A percentile compares a stretch with the other conserved stretches of the same genome.
These are phyloP conservation scores for Cyberlindnera misumaiensis DNA, from an alignment of 805 yeast genomes.

Conservation along the genomic window DNA sequence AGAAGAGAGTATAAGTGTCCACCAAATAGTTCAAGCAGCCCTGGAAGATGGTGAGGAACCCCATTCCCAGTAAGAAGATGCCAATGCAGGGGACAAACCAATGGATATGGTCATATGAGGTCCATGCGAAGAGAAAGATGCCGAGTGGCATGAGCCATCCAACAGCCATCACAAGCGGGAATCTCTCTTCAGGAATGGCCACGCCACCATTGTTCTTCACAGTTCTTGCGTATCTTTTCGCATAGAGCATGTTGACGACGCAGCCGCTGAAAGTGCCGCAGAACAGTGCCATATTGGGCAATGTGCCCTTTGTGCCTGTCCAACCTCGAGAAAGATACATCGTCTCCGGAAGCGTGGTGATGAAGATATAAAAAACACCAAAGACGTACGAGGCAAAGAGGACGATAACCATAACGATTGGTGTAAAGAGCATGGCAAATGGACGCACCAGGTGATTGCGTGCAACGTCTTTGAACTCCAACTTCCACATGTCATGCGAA, in stretches of 20 bases:
- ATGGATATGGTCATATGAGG: slow-evolving; percentile 36
- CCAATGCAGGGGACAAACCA: slow-evolving; percentile 58
- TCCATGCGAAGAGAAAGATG: slow-evolving; percentile 59
- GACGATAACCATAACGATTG: slow-evolving; percentile 35
- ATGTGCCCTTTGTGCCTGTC: slow-evolving; percentile 26
- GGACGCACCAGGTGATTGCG: slow-evolving; percentile 14
- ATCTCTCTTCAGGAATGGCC: slow-evolving; percentile 54
- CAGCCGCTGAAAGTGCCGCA: slow-evolving; percentile 32
- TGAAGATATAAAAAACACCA: slow-evolving; percentile 38
- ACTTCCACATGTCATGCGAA: slow-evolving; percentile 14
- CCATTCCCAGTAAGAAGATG: slow-evolving; percentile 43
- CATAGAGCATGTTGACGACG: slow-evolving; percentile 26
- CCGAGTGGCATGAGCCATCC: slow-evolving; percentile 44
- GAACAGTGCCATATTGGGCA: slow-evolving; percentile 32
- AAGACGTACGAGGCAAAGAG: slow-evolving; percentile 42
- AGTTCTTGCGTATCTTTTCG: slow-evolving; percentile 27
- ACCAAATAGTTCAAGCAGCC: slow-evolving; percentile 55
- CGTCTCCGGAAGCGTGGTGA: slow-evolving; percentile 38
- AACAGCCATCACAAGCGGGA: slow-evolving; percentile 45
- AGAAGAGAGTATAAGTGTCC: slow-evolving; percentile 49
- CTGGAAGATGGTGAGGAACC: slow-evolving; percentile 51
- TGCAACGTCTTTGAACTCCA: slow-evolving; percentile 10
- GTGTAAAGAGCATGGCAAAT: slow-evolving; percentile 15
- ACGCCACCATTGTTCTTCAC: slow-evolving; percentile 35
- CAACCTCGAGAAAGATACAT: slow-evolving; percentile 25